A percentile compares a stretch with the other conserved stretches of the same genome.
phyloP scores from a whole-genome alignment of 768 basidiomycete species.

The Agaricus sinodeliciosus region DNA sequence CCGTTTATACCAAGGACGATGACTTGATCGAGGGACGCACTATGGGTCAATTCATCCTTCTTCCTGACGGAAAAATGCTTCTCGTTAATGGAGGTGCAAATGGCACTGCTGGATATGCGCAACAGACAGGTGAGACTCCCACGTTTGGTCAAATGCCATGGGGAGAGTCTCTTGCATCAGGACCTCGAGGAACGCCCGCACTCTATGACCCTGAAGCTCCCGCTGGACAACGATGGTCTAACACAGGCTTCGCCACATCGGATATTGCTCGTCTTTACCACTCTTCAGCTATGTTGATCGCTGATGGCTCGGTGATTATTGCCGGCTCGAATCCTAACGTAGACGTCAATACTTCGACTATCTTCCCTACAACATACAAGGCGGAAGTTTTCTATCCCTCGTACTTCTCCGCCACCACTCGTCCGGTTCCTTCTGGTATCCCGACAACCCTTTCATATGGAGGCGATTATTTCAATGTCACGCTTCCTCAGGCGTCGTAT shows the following conservation, averaged over 20 bases:
- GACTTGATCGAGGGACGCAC: constrained; percentile 67
- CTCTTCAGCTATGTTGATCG: constrained; percentile 83
- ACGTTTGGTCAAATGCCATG: constrained; percentile 53
- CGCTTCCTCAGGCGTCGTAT: constrained; percentile 60
- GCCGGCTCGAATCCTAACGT: constrained; percentile 93
- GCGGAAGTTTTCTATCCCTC: constrained; percentile 89
- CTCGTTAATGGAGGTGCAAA: constrained; percentile 78
- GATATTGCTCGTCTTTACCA: constrained; percentile 83
- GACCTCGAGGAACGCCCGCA: constrained; percentile 72
- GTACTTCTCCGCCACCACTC: constrained; percentile 66
- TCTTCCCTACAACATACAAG: constrained; percentile 72
- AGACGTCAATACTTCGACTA: constrained; percentile 59
- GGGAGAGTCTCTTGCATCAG: constrained; percentile 70
- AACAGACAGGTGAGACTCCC: constrained; percentile 42
- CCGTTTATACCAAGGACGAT: constrained; percentile 66
- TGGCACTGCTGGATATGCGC: constrained; percentile 85
- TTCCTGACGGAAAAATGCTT: constrained; percentile 73
- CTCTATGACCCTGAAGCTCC: constrained; percentile 77
- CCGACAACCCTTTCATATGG: constrained; percentile 82
- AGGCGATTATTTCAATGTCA: constrained; percentile 72
- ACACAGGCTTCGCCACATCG: constrained; percentile 51
- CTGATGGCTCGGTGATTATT: constrained; percentile 80
- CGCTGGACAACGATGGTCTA: constrained; percentile 69
- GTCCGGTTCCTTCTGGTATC: constrained; percentile 64
- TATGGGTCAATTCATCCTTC: constrained; percentile 89